Evolutionary conservation across 495 filamentous ascomycete species (phyloP), one percentile per base, ranked within the genome.

Genomic region (Trichoderma asperelloides): DNA sequence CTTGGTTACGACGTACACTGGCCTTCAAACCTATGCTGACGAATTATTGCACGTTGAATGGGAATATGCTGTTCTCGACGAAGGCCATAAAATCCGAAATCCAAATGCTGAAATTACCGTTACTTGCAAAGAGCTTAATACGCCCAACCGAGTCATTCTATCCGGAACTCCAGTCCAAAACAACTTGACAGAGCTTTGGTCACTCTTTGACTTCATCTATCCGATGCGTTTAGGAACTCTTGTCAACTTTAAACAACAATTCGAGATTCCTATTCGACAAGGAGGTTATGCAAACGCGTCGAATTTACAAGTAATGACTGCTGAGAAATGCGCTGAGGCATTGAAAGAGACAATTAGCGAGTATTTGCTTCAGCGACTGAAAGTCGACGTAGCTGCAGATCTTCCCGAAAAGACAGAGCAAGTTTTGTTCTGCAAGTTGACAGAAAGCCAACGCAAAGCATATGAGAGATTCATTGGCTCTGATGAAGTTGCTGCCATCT

Each of bases 161-260:
- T 97, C 95, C 0, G 95, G 95, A 9, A 98, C 95, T 0, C 95
- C 95, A 1, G 96, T 98, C 72, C 95, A 98, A 75, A 98, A 98
- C 77, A 98, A 98, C 74, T 89, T 98, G 23, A 83, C 97, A 9
- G 95, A 98, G 73, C 82, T 98, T n/a, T 98, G 95, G 95, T 98
- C 96, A 0, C 85, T 98, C 8, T 97, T 98, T 71, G 95, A 98
- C 74, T 98, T 97, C 72, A 87, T 97, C 66, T 97, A 90, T 70
- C 95, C 95, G 0, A 96, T 97, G 91, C 91, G 92, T 40, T 81
- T 98, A 13, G 95, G 95, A 0, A 97, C 90, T 0, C 82, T 98
- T 16, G 90, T 96, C 39, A 88, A 88, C 55, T 98, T 98, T 74
- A 87, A 92, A 16, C 88, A 86, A 69, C 86, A 94, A 65, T 97